Base-by-base conservation (phyloP, 345 rosid genomes). In the Aquilaria yunnanensis region DNA sequence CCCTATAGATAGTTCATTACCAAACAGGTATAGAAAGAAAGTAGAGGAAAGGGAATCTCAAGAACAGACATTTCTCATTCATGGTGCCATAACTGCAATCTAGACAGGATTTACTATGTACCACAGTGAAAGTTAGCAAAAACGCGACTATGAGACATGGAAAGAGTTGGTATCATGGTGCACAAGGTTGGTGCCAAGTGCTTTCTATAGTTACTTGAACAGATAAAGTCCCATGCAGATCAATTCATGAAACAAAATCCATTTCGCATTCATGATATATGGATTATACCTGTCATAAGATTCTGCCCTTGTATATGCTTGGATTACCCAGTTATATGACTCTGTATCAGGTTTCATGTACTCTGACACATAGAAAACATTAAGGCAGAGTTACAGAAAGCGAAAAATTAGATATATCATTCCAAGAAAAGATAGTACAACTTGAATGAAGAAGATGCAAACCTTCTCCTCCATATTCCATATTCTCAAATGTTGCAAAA, bases 401-500 rank as follows among this genome's bases (percentile, higher is more conserved):
- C 49, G 31, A 57, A 32, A 46, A 63, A 14, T 41, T 62, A 23
- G 23, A 5, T 3, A 37, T 37, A 9, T 4, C 7, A 37, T 4
- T 4, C 43, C 43, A 37, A 5, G 43, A 37, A 37, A 37, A 37
- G 5, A 37, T 0, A 37, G 43, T 2, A 9, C 23, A 23, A 23
- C 23, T 37, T 37, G 43, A 5, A 63, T 63, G 52, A 68, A n/a
- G 46, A 60, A 52, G 34, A 71, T 48, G 54, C 74, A 64, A 75
- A 93, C 98, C 98, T 93, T 90, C 97, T 75, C 94, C 97, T 75
- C 94, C 96, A 37, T 86, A 93, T 82, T 90, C 97, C 98, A 93
- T 93, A 76, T 90, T 93, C 81, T 93, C 97, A 69, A 87, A 93
- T 48, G 97, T 93, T 32, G 97, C 43, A 79, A 84, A 80, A 76